Evolutionary conservation across 306 rosid genomes (phyloP).

Genomic region (Vigna reflexopilosa): DNA sequence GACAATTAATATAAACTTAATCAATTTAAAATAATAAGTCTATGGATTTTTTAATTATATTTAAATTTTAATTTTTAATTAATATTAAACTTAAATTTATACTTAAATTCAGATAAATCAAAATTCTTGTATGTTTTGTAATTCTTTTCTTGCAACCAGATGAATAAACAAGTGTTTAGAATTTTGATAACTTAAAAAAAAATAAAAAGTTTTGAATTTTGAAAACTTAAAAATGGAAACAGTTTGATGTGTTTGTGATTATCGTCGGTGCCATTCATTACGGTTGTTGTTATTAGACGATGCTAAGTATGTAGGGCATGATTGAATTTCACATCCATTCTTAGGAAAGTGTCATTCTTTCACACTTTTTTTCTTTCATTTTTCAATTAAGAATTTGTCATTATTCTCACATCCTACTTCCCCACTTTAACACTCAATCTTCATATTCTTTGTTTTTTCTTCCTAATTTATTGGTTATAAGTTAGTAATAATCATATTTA

Average conservation of each 20-base stretch:
- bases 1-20: too few relatives aligned
- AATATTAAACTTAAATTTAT: too few relatives aligned
- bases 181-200: too few relatives aligned
- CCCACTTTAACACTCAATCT: not conserved
- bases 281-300: conserved; percentile 18
- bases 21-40: too few relatives aligned
- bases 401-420: conserved; percentile 1
- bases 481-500: conserved; percentile 34
- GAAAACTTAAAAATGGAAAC: not conserved
- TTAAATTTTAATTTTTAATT: too few relatives aligned
- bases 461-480: conserved; percentile 17
- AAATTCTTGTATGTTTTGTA: too few relatives aligned
- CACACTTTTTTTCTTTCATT: conserved; percentile 28
- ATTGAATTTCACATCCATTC: not conserved
- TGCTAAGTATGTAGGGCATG: conserved; percentile 26
- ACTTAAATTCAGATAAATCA: too few relatives aligned
- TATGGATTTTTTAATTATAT: too few relatives aligned
- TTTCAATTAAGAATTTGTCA: conserved; percentile 42
- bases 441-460: conserved; percentile 21
- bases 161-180: too few relatives aligned
- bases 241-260: not conserved
- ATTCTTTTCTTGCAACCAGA: too few relatives aligned
- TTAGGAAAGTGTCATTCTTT: conserved; percentile 31
- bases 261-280: conserved; percentile 44
- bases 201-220: not conserved